Evolutionary conservation across 768 basidiomycete genomes (phyloP).

Genomic region (Amyloporia xantha): DNA sequence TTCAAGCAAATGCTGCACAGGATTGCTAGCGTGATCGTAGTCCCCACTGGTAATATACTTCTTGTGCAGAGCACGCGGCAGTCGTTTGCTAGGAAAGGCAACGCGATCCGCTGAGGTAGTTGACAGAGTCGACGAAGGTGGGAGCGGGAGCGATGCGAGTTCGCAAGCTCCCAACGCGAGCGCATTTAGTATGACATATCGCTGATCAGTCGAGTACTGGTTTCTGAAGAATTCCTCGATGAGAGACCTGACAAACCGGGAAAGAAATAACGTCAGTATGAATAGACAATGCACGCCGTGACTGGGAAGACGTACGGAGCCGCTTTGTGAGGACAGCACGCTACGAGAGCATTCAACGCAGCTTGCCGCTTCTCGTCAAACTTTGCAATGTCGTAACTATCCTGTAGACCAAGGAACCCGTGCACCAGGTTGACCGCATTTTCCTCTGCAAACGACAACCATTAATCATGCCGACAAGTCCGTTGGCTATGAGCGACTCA

Average conservation of each 20-base stretch:
- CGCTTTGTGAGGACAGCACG: constrained; percentile 69
- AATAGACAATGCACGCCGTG: too few relatives aligned
- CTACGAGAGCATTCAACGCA: constrained; percentile 72
- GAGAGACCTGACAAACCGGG: constrained; percentile 60
- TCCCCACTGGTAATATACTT: constrained; percentile 49
- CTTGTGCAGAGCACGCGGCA: constrained; percentile 66
- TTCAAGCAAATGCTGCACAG: constrained; percentile 55
- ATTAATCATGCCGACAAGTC: background rate
- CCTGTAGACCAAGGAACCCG: constrained; percentile 63
- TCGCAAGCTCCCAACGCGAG: constrained; percentile 84
- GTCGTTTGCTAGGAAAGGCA: constrained; percentile 74
- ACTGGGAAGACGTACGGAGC: constrained; percentile 69
- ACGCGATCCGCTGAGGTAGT: constrained; percentile 30
- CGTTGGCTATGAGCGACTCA: too few relatives aligned
- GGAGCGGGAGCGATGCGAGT: constrained; percentile 46
- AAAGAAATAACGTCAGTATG: constrained; percentile 1
- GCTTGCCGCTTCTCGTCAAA: constrained; percentile 76
- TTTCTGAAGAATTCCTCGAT: constrained; percentile 93
- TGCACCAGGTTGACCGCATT: constrained; percentile 81
- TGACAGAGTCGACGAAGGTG: constrained; percentile 20
- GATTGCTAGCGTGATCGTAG: constrained; percentile 23
- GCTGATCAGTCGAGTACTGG: constrained; percentile 84
- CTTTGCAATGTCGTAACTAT: constrained; percentile 77
- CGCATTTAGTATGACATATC: constrained; percentile 79
- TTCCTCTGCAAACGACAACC: constrained; percentile 53